Evolutionary conservation across 495 filamentous ascomycete species (phyloP), one percentile per base, ranked within the genome.

Genomic region (Trichoderma orchidacearum): DNA sequence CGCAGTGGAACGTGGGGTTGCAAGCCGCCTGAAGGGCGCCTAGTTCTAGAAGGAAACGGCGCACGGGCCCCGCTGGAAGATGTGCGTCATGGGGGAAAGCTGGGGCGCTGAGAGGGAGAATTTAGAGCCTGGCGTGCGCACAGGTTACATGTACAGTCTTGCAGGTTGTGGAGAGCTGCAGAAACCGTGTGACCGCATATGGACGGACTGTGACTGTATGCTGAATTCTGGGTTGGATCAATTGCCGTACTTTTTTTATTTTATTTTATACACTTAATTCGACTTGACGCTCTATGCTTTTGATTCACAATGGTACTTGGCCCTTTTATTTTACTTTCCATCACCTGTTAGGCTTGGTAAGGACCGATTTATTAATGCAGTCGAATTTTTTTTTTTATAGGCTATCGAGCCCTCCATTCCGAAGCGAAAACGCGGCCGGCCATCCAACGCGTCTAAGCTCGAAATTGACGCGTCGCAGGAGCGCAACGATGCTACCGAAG

Each of bases 381-480:
- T 11, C 17, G n/a, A n/a, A 23, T n/a, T 25, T 32, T 21, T 18
- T 13, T 17, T 18, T 28, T 11, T 23, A 11, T 28, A 30, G 27
- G 15, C 51, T 9, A 9, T n/a, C 11, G 5, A 53, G 27, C 4
- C 51, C 3, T 17, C 51, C 1, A 12, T 23, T 17, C 69, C 70
- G 30, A 72, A 74, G 56, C 66, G 68, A 28, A 72, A 71, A 59
- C 70, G 70, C 65, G 71, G 71, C 60, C 70, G 68, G 50, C 67
- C 62, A 1, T 35, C 62, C 6, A 66, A 63, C 70, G 69, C 72
- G 72, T 72, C 66, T 48, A 63, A 66, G 56, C 57, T 60, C 27
- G 56, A 59, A 18, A 64, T 56, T 17, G 64, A 61, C 73, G 71
- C 69, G 70, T 70, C 70, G 11, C 58, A 50, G 51, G 34, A 36